Evolutionary conservation across 495 filamentous ascomycete genomes (phyloP), one percentile per base, ranked within the genome.

Genomic region (Aspergillus panamensis): DNA sequence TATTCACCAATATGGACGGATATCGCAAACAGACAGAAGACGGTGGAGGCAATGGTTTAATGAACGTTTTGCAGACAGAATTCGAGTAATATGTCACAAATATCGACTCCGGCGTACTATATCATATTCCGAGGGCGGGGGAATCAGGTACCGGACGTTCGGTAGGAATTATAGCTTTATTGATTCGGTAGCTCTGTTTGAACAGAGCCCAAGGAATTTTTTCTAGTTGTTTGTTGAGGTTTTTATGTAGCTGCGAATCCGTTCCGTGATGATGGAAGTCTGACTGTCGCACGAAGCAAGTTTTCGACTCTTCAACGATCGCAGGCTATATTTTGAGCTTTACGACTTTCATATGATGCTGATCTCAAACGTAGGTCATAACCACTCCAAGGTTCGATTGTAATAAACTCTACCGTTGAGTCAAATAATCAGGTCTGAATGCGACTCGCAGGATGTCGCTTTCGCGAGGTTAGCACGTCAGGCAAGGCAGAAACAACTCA

Each of bases 81-180:
- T 55, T 12, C 29, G 14, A 57, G 37, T 25, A 25, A 25, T 25
- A 25, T 25, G 25, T 12, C 35, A 39, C 6, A 39, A n/a, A n/a
- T n/a, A 8, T n/a, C 8, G 14, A 39, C 10, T 39, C 10, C 40
- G 9, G 17, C 16, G 59, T 57, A 49, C 62, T 72, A 72, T 69
- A 48, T 67, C 69, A 72, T 70, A 45, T 66, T 68, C 69, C 51
- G 60, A 40, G 25, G 31, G 8, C 25, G 25, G 39, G 48, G n/a
- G 13, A 30, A 33, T 29, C 17, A 7, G 20, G 37, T 43, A 49
- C 2, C 35, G 14, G 44, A 20, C 20, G 12, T 16, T 49, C 30
- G 13, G 16, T 29, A 49, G 21, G 16, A 40, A 56, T 12, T 33
- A 21, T 32, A 25, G 19, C 14, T 3, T 39, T 39, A n/a, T 33